Evolutionary conservation across 805 yeast genomes (phyloP).

Genomic region (Suhomyces faveliae): DNA sequence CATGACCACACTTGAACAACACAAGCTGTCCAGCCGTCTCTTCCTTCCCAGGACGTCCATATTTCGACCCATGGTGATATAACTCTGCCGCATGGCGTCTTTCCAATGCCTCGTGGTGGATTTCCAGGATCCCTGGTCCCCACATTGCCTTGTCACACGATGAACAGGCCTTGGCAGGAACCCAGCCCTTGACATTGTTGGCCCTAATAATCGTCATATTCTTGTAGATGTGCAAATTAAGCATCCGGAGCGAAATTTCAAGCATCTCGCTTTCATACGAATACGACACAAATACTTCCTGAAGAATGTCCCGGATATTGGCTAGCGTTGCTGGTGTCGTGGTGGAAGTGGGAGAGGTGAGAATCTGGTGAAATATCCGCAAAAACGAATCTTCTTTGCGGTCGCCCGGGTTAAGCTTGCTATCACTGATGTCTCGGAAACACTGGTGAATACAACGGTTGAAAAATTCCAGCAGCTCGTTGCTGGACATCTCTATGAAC

Average conservation of each 20-base stretch:
- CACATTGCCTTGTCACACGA: conserved; percentile 73
- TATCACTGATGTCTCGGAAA: conserved; percentile 33
- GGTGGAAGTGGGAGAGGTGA: conserved; percentile 35
- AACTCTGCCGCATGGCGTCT: conserved; percentile 23
- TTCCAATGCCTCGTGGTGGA: conserved; percentile 59
- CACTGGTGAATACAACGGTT: conserved; percentile 32
- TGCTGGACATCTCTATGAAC: conserved; percentile 20
- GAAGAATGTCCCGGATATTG: conserved; percentile 57
- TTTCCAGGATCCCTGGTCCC: conserved; percentile 58
- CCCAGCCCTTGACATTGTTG: conserved; percentile 61
- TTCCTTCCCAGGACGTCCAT: background rate
- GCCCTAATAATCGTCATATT: conserved; percentile 44
- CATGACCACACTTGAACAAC: conserved; percentile 65
- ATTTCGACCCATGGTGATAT: conserved; percentile 3
- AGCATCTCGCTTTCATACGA: conserved; percentile 61
- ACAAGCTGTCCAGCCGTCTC: conserved; percentile 32
- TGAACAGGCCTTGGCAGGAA: conserved; percentile 56
- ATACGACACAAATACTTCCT: conserved; percentile 63
- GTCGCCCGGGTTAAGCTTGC: conserved; percentile 19
- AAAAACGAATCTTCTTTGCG: conserved; percentile 42
- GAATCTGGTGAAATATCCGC: conserved; percentile 52
- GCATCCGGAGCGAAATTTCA: conserved; percentile 47
- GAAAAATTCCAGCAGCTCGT: conserved; percentile 8
- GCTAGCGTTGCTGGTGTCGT: conserved; percentile 49
- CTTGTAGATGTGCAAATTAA: conserved; percentile 55